A percentile compares a stretch with the other conserved stretches of the same genome.
Conservation (phyloP, 805 yeast species). For the Pichia cabralensis region DNA sequence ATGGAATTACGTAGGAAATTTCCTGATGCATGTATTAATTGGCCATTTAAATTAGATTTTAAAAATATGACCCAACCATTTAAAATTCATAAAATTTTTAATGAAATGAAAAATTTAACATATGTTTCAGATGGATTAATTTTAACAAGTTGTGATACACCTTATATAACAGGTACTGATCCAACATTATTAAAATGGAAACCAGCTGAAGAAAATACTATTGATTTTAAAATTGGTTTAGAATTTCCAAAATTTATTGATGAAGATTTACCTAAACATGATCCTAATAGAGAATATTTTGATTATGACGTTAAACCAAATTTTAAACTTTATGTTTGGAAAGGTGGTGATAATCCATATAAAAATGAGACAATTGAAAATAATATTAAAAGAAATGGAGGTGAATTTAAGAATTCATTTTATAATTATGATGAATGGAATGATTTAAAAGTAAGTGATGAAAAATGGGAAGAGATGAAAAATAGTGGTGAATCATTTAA, state of each 20-base stretch:
- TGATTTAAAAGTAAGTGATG: constrained; percentile 49
- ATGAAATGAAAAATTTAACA: constrained; percentile 59
- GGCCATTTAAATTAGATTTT: constrained; percentile 80
- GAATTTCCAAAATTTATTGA: constrained; percentile 52
- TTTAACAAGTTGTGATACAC: constrained; percentile 82
- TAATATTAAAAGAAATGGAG: constrained; percentile 24
- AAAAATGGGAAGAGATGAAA: constrained; percentile 76
- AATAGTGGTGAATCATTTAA: constrained; percentile 68
- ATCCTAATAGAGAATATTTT: constrained; percentile 59
- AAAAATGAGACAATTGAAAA: constrained; percentile 29
- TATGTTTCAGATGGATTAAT: constrained; percentile 93
- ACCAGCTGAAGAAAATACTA: constrained; percentile 89
- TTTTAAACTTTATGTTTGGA: constrained; percentile 66
- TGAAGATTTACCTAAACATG: constrained; percentile 53
- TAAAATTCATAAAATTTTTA: constrained; percentile 64
- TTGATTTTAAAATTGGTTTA: constrained; percentile 71
- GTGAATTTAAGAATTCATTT: constrained; percentile 24
- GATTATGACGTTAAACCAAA: constrained; percentile 78
- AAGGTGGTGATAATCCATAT: constrained; percentile 36
- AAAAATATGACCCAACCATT: constrained; percentile 83
- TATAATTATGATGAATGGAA: constrained; percentile 56
- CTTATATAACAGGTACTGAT: constrained; percentile 86
- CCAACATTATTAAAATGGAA: constrained; percentile 87
- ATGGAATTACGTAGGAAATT: constrained; percentile 53
- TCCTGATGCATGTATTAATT: constrained; percentile 65